phyloP scores from a whole-genome alignment of 345 rosid species.

The Hibiscus tridactylites region DNA sequence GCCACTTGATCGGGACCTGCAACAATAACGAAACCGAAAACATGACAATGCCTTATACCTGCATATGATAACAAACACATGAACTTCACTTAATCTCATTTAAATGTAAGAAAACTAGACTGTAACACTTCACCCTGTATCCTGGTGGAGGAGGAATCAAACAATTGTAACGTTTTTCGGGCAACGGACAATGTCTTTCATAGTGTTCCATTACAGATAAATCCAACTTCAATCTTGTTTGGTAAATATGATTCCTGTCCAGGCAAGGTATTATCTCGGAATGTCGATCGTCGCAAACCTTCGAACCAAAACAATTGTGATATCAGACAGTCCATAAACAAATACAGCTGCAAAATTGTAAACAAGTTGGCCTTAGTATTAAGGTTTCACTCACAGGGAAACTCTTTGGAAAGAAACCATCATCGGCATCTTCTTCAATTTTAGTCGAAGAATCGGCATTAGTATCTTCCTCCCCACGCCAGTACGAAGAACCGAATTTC shows the following conservation, averaged over 20 bases:
- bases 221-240: conserved; percentile 89
- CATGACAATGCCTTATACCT: background rate
- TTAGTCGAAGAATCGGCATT: conserved; percentile 33
- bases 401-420: conserved; percentile 47
- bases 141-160: conserved; percentile 96
- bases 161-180: conserved; percentile 85
- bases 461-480: conserved; percentile 68
- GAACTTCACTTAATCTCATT: too few relatives aligned
- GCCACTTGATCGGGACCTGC: conserved; percentile 97
- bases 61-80: background rate
- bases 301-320: background rate
- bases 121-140: conserved; percentile 53
- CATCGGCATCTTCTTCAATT: conserved; percentile 40
- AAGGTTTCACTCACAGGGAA: conserved; percentile 60
- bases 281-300: conserved; percentile 97
- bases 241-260: conserved; percentile 83
- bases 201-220: conserved; percentile 94
- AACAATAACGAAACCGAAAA: background rate
- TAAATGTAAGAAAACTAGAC: background rate
- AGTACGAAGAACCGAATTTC: conserved; percentile 67
- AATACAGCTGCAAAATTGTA: conserved; percentile 1
- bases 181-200: conserved; percentile 90
- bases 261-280: conserved; percentile 94
- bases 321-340: background rate
- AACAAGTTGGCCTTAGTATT: background rate